Evolutionary conservation across 2,329 filamentous ascomycete species (phyloP).

Genomic region (Aspergillus ochraceus): DNA sequence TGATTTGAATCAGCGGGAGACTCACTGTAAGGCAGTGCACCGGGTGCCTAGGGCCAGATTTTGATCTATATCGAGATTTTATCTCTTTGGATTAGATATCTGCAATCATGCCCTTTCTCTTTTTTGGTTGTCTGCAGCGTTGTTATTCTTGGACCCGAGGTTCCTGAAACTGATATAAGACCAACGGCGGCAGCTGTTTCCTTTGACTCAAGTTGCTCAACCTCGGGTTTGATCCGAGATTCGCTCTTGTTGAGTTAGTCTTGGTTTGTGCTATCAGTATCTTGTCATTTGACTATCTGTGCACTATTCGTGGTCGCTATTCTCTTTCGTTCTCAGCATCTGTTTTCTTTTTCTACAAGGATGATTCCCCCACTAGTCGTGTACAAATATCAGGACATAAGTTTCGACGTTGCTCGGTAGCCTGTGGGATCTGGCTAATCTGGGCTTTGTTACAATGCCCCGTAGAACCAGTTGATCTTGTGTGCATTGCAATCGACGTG

Average conservation of each 20-base stretch:
- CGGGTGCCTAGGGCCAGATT: not conserved
- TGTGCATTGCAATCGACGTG: too few relatives aligned
- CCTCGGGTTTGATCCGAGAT: not conserved
- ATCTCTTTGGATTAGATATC: not conserved
- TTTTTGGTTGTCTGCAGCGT: not conserved
- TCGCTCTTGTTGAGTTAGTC: not conserved
- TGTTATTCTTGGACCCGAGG: not conserved
- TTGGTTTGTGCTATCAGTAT: slow-evolving; percentile 5
- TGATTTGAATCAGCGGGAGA: slow-evolving; percentile 11
- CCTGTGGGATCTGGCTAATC: not conserved
- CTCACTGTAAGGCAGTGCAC: not conserved
- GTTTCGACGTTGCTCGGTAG: not conserved
- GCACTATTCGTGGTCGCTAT: not conserved
- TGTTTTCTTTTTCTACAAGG: slow-evolving; percentile 13
- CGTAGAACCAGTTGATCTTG: not conserved
- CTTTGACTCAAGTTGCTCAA: not conserved
- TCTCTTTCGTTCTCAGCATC: slow-evolving; percentile 2
- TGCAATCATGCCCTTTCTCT: not conserved
- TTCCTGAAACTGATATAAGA: not conserved
- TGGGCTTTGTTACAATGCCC: not conserved
- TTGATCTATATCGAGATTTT: not conserved
- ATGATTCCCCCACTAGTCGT: slow-evolving; percentile 22
- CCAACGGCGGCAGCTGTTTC: not conserved
- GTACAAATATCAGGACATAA: slow-evolving; percentile 23
- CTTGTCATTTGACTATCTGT: not conserved